Conservation (phyloP, 2,329 filamentous ascomycete genomes). For the Dactylellina haptotyla region DNA sequence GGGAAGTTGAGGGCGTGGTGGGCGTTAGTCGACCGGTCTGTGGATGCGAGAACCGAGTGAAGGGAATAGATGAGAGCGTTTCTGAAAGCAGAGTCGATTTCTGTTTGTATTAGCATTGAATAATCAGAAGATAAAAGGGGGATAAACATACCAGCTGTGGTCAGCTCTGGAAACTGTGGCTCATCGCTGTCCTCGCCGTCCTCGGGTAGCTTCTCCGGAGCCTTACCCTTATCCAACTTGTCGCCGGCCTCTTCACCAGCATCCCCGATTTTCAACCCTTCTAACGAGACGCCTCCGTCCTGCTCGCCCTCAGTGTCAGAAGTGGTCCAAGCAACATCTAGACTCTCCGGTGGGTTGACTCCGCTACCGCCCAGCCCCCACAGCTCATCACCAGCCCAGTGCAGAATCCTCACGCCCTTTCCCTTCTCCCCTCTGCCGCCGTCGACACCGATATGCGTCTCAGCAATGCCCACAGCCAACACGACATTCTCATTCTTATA, state of each 20-base stretch:
- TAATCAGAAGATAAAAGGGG: conserved; percentile 4
- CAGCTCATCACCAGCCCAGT: conserved; percentile 76
- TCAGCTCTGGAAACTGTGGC: conserved; percentile 62
- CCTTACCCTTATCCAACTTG: conserved; percentile 59
- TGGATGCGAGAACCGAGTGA: conserved; percentile 67
- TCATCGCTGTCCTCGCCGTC: conserved; percentile 31
- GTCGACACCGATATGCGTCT: conserved; percentile 70
- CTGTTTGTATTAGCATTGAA: conserved; percentile 61
- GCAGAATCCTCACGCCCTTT: conserved; percentile 72
- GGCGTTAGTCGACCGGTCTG: conserved; percentile 60
- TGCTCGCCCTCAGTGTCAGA: conserved; percentile 17
- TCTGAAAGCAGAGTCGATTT: conserved; percentile 74
- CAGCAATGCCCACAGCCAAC: conserved; percentile 72
- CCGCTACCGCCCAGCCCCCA: conserved; percentile 69
- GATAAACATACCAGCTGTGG: conserved; percentile 66
- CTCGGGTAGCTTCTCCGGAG: conserved; percentile 8
- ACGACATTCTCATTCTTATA: conserved; percentile 71
- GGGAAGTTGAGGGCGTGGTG: conserved; percentile 68
- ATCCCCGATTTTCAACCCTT: conserved; percentile 65
- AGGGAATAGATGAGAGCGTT: conserved; percentile 73
- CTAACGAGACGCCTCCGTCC: conserved; percentile 53
- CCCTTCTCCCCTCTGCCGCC: conserved; percentile 69
- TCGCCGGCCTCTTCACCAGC: conserved; percentile 59
- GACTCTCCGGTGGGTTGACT: conserved; percentile 62
- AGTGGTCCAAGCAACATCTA: conserved; percentile 64